Base-by-base conservation (phyloP, 208 protist species). In the Leishmania tropica region DNA sequence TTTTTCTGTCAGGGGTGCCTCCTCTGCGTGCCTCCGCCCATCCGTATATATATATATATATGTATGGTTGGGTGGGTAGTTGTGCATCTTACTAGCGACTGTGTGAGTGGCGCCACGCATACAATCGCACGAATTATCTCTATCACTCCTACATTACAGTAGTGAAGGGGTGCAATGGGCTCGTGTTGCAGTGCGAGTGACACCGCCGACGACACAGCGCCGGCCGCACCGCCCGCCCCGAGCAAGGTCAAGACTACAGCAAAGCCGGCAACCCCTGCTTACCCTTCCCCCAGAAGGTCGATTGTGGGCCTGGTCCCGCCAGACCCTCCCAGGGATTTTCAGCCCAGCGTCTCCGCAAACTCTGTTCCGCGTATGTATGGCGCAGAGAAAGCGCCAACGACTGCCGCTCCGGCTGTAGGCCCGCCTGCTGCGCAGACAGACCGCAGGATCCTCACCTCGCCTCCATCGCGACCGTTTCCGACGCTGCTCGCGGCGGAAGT, bases 101-200 rank as follows among this genome's bases (percentile, higher is more conserved):
- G 28, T 53, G 8, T 54, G 70, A 74, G 40, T 74, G 28, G 45
- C 24, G 45, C 8, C n/a, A 53, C 45, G 35, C 70, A n/a, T 31
- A 65, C 24, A 45, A 13, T 1, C 42, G 3, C 42, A 37, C 3
- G 6, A 6, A 13, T 24, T 45, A 31, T 8, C 24, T 37, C 35
- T 17, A 28, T 11, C 75, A 47, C n/a, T 45, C 42, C 28, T 62
- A 13, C 56, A 62, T 62, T 70, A 70, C 17, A 54, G 15, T 24
- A 5, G n/a, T 11, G 3, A 56, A 45, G 48, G 28, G 73, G 48
- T 17, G 40, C 73, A 13, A 78, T 83, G 78, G 78, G 78, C 4
- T 42, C n/a, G 68, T 81, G 64, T 54, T 81, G 78, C 78, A 67
- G 78, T 53, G 13, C 51, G 24, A 75, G 78, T 35, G 53, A 72